These are phyloP conservation scores for Dactylonectria estremocensis DNA, from an alignment of 2,329 filamentous ascomycete genomes.

Conservation along the genomic window DNA sequence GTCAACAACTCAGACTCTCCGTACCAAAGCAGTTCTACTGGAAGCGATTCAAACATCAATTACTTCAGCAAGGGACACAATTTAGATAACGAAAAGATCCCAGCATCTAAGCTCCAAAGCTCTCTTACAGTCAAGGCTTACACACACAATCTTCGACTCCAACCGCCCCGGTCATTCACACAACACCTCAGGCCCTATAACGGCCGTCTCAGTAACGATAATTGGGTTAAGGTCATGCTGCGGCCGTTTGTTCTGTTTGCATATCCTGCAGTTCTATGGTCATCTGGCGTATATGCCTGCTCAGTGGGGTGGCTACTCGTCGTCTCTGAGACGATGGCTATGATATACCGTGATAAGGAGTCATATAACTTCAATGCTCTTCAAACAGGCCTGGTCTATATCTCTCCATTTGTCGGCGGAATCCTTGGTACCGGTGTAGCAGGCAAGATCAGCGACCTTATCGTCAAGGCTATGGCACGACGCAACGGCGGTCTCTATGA, in stretches of 20 bases:
- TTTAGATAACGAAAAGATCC: constrained; percentile 61
- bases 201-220: constrained; percentile 83
- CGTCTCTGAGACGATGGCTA: constrained; percentile 87
- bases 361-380: constrained; percentile 87
- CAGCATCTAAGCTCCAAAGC: constrained; percentile 53
- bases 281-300: constrained; percentile 85
- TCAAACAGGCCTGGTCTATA: constrained; percentile 87
- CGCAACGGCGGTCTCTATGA: constrained; percentile 96
- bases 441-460: constrained; percentile 87
- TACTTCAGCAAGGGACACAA: constrained; percentile 49
- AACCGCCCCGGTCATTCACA: constrained; percentile 78
- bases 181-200: constrained; percentile 84
- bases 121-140: constrained; percentile 67
- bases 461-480: constrained; percentile 86
- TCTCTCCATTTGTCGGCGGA: constrained; percentile 91
- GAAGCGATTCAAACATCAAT: constrained; percentile 43
- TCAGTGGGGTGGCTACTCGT: constrained; percentile 97
- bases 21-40: constrained; percentile 27
- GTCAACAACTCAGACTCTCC: constrained; percentile 5
- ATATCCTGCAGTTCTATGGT: constrained; percentile 94
- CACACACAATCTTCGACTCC: constrained; percentile 77
- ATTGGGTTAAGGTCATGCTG: constrained; percentile 82
- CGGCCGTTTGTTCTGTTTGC: constrained; percentile 89
- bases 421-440: constrained; percentile 92
- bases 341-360: constrained; percentile 79